Base-by-base conservation (phyloP, 2,329 filamentous ascomycete genomes). In the Chaetomiaceae sp. region DNA sequence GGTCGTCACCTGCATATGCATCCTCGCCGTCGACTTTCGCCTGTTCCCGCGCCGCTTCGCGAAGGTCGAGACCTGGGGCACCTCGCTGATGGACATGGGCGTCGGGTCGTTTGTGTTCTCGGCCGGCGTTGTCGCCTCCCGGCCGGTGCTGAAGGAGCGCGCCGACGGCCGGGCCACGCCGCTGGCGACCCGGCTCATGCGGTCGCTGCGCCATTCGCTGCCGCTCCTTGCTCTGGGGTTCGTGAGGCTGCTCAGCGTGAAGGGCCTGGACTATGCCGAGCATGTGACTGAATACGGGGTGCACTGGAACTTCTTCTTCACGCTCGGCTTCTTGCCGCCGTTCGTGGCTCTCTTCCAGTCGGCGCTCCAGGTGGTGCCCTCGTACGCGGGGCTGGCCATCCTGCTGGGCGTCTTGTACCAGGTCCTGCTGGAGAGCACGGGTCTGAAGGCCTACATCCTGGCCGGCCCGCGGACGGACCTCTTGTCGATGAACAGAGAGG, bases 251-350 rank as follows among this genome's bases (percentile, higher is more conserved):
- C 82, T 89, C 58, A 95, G 85, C 60, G 91, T 97, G 64, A 99
- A 99, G 70, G 88, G 89, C 6, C 74, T 96, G 25, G 90, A 97
- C 65, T 99, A 99, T 65, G 91, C 91, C 3, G 93, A 99, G 67
- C 93, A 99, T 72, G 89, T 96, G 52, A 90, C 89, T 13, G 93
- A 99, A 66, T 99, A 99, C 65, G 93, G 93, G 38, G 89, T 99
- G 9, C 93, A 99, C 68, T 99, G 93, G 93, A 99, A 99, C 68
- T 99, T 99, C 69, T 99, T 99, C 77, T 97, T 97, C 70, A 99
- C 93, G 0, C 76, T 99, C 9, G 91, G 84, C 5, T 79, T 96
- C 42, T 72, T 99, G 20, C 89, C 92, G 0, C 91, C 91, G 0
- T 95, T 95, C 62, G 83, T 95, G 46, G 90, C 92, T 23, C 67